phyloP scores from a whole-genome alignment of 345 rosid species.

The Bruguiera sexangula region DNA sequence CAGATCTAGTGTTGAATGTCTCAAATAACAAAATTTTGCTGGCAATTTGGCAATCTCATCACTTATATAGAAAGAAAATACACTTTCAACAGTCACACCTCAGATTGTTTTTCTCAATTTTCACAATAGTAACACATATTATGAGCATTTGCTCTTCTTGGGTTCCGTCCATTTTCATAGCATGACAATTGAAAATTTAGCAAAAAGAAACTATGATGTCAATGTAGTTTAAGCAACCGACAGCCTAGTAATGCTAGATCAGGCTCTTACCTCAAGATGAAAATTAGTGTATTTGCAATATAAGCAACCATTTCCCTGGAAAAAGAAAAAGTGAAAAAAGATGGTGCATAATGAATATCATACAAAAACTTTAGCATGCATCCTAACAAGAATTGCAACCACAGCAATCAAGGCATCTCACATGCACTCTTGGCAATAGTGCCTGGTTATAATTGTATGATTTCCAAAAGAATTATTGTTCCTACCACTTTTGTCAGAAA shows the following conservation, averaged over 20 bases:
- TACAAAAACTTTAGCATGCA: not conserved
- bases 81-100: not conserved
- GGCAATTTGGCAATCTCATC: not conserved
- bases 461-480: not conserved
- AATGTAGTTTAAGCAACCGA: not conserved
- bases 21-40: not conserved
- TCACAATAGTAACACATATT: not conserved
- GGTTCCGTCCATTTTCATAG: not conserved
- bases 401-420: not conserved
- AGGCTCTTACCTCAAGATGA: constrained; percentile 75
- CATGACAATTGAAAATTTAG: not conserved
- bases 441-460: not conserved
- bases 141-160: not conserved
- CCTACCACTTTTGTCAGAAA: not conserved
- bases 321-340: not conserved
- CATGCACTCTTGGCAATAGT: not conserved
- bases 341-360: not conserved
- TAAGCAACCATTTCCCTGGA: constrained; percentile 97
- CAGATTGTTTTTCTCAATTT: constrained; percentile 1
- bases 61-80: not conserved
- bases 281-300: constrained; percentile 92
- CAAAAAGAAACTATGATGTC: not conserved
- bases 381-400: not conserved
- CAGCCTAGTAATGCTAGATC: not conserved
- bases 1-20: not conserved